Evolutionary conservation across 1,284 basidiomycete species (phyloP).

Genomic region (Volvariella volvacea): DNA sequence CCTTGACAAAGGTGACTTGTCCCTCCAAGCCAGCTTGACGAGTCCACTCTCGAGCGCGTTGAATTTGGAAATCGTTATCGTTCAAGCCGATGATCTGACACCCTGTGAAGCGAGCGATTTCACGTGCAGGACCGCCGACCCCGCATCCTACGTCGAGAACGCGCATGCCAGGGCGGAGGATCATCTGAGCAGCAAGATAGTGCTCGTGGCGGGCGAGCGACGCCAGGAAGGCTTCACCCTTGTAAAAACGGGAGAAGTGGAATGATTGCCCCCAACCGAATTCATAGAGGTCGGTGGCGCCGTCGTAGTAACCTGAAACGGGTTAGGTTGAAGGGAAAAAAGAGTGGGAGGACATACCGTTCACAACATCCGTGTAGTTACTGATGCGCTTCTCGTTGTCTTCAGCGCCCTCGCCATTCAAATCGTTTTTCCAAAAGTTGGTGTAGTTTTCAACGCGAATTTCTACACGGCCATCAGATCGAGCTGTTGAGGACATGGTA

Average conservation of each 20-base stretch:
- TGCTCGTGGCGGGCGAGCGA: slow-evolving; percentile 96
- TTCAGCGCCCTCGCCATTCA: slow-evolving; percentile 59
- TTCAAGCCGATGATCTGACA: slow-evolving; percentile 86
- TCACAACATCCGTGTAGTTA: slow-evolving; percentile 91
- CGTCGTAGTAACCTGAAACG: slow-evolving; percentile 92
- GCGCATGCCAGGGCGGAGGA: slow-evolving; percentile 82
- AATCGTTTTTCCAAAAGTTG: slow-evolving; percentile 91
- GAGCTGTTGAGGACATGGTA: slow-evolving; percentile 11
- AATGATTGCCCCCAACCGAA: slow-evolving; percentile 93
- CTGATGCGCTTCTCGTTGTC: slow-evolving; percentile 76
- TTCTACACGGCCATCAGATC: slow-evolving; percentile 70
- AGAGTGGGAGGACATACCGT: slow-evolving; percentile 51
- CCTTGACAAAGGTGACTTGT: slow-evolving; percentile 80
- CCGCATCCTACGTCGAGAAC: slow-evolving; percentile 98
- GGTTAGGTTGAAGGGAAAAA: slow-evolving; percentile 1
- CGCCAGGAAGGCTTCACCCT: slow-evolving; percentile 83
- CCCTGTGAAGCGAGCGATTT: slow-evolving; percentile 91
- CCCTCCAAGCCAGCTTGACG: slow-evolving; percentile 70
- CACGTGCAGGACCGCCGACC: slow-evolving; percentile 94
- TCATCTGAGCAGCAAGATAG: slow-evolving; percentile 88
- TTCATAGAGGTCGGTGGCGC: slow-evolving; percentile 95
- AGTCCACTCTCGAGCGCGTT: slow-evolving; percentile 83
- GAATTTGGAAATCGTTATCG: slow-evolving; percentile 96
- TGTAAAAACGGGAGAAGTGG: slow-evolving; percentile 98
- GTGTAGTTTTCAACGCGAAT: slow-evolving; percentile 88